Percentiles rank a stretch among this genome's conserved stretches.
Conservation (phyloP, 2,329 filamentous ascomycete species). For the Metarhizium brunneum region DNA sequence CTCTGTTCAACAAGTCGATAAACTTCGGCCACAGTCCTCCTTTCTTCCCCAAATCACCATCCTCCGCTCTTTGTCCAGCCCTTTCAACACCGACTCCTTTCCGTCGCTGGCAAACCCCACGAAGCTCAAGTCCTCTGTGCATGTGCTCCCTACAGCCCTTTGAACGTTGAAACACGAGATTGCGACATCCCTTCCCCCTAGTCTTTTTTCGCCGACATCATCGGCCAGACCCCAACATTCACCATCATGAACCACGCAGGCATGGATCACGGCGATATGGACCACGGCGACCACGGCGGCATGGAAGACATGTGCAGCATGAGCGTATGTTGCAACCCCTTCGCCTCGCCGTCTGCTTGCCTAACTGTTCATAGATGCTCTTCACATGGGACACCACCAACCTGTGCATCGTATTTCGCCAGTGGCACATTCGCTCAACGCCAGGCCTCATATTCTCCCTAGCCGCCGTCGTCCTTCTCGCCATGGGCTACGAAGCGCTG, state of each 20-base stretch:
- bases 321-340: conserved; percentile 52
- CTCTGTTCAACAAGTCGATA: not conserved
- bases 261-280: conserved; percentile 35
- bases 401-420: conserved; percentile 90
- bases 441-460: conserved; percentile 73
- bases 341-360: not conserved
- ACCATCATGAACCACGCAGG: conserved; percentile 9
- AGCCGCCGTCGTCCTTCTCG: conserved; percentile 69
- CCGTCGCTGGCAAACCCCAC: too few relatives aligned
- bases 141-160: too few relatives aligned
- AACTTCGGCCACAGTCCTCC: too few relatives aligned
- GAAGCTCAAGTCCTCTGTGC: too few relatives aligned
- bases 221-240: not conserved
- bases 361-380: conserved; percentile 62
- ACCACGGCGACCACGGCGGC: conserved; percentile 33
- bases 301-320: conserved; percentile 71
- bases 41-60: too few relatives aligned
- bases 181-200: not conserved
- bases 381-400: conserved; percentile 94
- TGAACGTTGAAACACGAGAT: not conserved
- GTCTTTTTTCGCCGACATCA: not conserved
- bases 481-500: conserved; percentile 87
- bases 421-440: conserved; percentile 76
- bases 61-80: too few relatives aligned
- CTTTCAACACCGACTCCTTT: too few relatives aligned